Evolutionary conservation across 345 rosid genomes (phyloP).

Genomic region (Eucalyptus curtisii): DNA sequence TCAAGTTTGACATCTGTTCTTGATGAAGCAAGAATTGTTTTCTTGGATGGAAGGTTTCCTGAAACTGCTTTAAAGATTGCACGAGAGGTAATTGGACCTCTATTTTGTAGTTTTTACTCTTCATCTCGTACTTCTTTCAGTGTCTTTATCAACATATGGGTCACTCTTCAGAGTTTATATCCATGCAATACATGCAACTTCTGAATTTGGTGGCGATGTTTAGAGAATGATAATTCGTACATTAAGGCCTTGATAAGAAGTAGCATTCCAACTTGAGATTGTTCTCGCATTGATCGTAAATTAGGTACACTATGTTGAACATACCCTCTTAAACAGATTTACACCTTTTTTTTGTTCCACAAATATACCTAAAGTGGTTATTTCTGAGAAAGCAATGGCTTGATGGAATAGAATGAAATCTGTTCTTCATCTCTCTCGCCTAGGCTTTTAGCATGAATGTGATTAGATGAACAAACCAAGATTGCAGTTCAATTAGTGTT

Average conservation of each 20-base stretch:
- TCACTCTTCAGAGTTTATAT: not conserved
- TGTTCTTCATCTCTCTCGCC: not conserved
- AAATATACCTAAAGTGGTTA: not conserved
- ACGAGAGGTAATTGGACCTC: slow-evolving; percentile 46
- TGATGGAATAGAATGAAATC: not conserved
- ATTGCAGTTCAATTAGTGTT: not conserved
- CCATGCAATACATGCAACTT: not conserved
- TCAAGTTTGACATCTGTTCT: slow-evolving; percentile 44
- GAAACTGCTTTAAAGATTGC: slow-evolving; percentile 70
- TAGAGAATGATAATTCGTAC: not conserved
- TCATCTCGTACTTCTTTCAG: not conserved
- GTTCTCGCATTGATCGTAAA: not conserved
- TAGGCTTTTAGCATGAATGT: not conserved
- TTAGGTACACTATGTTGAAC: not conserved
- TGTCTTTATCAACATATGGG: not conserved
- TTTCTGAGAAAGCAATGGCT: not conserved
- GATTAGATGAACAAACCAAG: not conserved
- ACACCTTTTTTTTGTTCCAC: not conserved
- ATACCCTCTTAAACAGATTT: not conserved
- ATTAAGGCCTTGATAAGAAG: not conserved
- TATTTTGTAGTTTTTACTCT: not conserved
- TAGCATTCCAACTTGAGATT: not conserved
- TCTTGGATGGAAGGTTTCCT: slow-evolving; percentile 64
- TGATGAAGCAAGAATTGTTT: slow-evolving; percentile 52
- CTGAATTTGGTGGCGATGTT: not conserved